Evolutionary conservation across 257 asterid species (phyloP).

Genomic region (Ballota nigra): DNA sequence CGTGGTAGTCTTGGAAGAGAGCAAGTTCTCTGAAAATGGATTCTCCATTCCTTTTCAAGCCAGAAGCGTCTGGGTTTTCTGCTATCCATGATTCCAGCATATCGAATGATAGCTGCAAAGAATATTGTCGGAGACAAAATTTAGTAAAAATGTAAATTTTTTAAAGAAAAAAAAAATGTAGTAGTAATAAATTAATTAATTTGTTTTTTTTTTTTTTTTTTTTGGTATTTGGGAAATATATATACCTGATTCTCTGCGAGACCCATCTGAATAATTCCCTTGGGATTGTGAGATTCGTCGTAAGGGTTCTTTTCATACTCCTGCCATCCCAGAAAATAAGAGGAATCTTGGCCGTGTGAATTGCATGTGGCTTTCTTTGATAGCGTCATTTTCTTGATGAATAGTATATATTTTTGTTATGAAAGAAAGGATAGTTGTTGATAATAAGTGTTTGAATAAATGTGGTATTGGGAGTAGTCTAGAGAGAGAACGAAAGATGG

Average conservation of each 20-base stretch:
- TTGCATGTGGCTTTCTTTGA: constrained; percentile 49
- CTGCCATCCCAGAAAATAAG: constrained; percentile 64
- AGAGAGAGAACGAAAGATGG: constrained; percentile 14
- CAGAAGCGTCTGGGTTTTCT: constrained; percentile 45
- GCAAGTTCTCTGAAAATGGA: constrained; percentile 60
- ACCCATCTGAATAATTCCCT: constrained; percentile 63
- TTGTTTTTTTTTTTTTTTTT: too few relatives aligned
- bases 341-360: constrained; percentile 60
- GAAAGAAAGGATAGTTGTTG: background rate
- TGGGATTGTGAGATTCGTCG: constrained; percentile 39
- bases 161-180: too few relatives aligned
- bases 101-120: constrained; percentile 48
- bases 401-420: background rate
- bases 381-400: constrained; percentile 35
- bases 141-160: background rate
- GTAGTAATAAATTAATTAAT: too few relatives aligned
- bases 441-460: background rate
- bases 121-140: background rate
- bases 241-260: constrained; percentile 59
- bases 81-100: constrained; percentile 46
- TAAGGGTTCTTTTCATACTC: constrained; percentile 62
- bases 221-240: too few relatives aligned
- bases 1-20: constrained; percentile 63
- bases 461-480: background rate
- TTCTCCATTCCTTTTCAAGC: constrained; percentile 42